Percentiles rank a stretch among this genome's conserved stretches.
Conservation (phyloP, 371 early-diverging fungal species). For the Syncephalastrum sp. region DNA sequence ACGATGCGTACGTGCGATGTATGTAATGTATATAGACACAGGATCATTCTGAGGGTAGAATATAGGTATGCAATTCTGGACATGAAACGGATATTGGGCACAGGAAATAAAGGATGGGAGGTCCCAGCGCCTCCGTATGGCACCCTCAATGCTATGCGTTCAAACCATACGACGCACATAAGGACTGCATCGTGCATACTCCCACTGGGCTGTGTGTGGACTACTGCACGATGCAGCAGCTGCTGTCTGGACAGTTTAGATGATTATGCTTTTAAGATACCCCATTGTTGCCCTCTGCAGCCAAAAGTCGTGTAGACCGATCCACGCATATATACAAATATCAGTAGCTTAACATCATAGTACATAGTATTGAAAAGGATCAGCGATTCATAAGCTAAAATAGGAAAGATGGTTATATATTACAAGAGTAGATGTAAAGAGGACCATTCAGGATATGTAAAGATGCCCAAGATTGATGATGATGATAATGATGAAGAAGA, state of each 20-base stretch:
- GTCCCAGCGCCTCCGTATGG: too few species aligned
- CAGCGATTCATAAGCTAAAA: slow-evolving; percentile 3
- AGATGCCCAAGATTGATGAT: slow-evolving; percentile 1
- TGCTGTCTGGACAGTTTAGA: slow-evolving; percentile 3
- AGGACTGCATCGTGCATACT: slow-evolving; percentile 1
- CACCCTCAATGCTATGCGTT: too few species aligned
- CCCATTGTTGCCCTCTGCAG: too few species aligned
- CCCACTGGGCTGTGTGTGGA: slow-evolving; percentile 1
- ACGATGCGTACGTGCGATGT: too few species aligned
- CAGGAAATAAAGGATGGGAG: too few species aligned
- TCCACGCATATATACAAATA: slow-evolving; percentile 20
- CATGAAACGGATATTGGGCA: too few species aligned
- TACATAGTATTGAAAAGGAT: slow-evolving; percentile 2
- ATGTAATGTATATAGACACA: too few species aligned
- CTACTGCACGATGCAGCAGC: slow-evolving; percentile 8
- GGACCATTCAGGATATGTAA: not conserved
- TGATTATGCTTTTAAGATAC: not conserved
- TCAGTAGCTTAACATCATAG: too few species aligned
- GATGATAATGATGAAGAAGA: slow-evolving; percentile 3
- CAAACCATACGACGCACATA: not conserved
- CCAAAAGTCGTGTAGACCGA: not conserved
- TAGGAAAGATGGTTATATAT: slow-evolving; percentile 5
- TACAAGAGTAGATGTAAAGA: slow-evolving; percentile 4
- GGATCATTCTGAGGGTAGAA: too few species aligned
- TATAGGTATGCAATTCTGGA: too few species aligned